Evolutionary conservation across 2,329 filamentous ascomycete genomes (phyloP).

Genomic region (Cucurbitaria berberidis): DNA sequence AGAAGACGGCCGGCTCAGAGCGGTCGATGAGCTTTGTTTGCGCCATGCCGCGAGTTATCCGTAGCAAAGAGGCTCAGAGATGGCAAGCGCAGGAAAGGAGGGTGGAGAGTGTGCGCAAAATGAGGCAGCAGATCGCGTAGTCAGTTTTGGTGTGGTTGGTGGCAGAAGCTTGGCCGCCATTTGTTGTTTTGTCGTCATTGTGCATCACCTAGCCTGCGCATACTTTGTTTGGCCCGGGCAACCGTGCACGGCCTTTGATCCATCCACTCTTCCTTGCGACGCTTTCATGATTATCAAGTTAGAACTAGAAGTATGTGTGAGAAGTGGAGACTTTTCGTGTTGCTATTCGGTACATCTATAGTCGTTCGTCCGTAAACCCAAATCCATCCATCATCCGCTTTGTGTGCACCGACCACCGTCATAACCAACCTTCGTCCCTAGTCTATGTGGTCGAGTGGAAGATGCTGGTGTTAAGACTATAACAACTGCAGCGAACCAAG

Average conservation of each 20-base stretch:
- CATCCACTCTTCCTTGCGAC: background rate
- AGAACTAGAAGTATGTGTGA: too few relatives aligned
- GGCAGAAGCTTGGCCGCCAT: background rate
- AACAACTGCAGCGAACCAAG: slow-evolving; percentile 12
- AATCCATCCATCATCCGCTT: background rate
- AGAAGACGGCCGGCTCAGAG: slow-evolving; percentile 33
- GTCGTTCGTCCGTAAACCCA: slow-evolving; percentile 6
- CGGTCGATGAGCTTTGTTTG: slow-evolving; percentile 33
- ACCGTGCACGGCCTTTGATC: slow-evolving; percentile 1
- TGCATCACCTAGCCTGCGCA: background rate
- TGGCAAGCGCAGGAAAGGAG: background rate
- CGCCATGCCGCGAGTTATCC: slow-evolving; percentile 29
- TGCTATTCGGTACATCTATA: slow-evolving; percentile 11
- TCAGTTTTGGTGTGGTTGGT: slow-evolving; percentile 7
- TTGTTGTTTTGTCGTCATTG: slow-evolving; percentile 19
- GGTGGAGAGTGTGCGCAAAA: slow-evolving; percentile 6
- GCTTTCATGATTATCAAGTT: too few relatives aligned
- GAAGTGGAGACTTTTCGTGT: slow-evolving; percentile 16
- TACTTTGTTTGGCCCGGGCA: background rate
- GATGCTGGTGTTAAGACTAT: slow-evolving; percentile 11
- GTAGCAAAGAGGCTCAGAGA: background rate
- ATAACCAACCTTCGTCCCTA: slow-evolving; percentile 8
- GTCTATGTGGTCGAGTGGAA: slow-evolving; percentile 12
- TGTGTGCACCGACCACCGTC: background rate
- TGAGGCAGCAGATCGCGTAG: slow-evolving; percentile 12